phyloP scores from a whole-genome alignment of 108 stramenopile species.

The Parmales sp. region DNA sequence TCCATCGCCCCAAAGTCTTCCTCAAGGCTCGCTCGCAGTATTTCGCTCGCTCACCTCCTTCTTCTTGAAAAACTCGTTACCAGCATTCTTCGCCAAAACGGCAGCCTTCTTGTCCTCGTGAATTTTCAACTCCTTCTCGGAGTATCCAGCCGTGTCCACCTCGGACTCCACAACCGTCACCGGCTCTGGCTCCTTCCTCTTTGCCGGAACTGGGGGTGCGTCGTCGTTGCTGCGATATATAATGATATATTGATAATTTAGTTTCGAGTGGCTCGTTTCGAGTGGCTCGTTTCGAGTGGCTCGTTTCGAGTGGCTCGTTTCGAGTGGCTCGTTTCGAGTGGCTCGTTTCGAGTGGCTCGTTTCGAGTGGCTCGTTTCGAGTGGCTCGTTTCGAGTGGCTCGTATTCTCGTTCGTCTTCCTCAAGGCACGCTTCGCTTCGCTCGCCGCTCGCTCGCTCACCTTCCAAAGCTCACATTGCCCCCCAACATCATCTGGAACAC shows the following conservation, averaged over 20 bases:
- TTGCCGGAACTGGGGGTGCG: not conserved
- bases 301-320: not conserved
- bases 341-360: not conserved
- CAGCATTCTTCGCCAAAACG: slow-evolving; percentile 67
- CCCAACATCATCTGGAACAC: slow-evolving; percentile 56
- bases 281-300: not conserved
- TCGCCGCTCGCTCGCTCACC: no score
- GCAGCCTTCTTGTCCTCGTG: slow-evolving; percentile 68
- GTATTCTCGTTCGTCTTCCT: no score
- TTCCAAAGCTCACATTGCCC: slow-evolving; percentile 21
- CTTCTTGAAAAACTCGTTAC: slow-evolving; percentile 84
- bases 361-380: not conserved
- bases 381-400: not conserved
- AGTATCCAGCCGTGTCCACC: slow-evolving; percentile 58
- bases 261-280: not conserved
- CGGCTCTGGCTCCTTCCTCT: slow-evolving; percentile 28
- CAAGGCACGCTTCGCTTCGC: not conserved
- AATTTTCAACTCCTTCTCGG: slow-evolving; percentile 69
- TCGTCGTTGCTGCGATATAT: no score
- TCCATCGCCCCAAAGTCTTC: no score
- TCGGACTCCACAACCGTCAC: slow-evolving; percentile 37
- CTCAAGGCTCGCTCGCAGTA: no score
- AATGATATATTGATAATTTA: not conserved
- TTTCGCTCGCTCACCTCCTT: no score
- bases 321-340: not conserved